A percentile compares a stretch with the other conserved stretches of the same genome.
These are phyloP conservation scores for Dioszegia crocea DNA, from an alignment of 768 basidiomycete species.

Conservation along the genomic window DNA sequence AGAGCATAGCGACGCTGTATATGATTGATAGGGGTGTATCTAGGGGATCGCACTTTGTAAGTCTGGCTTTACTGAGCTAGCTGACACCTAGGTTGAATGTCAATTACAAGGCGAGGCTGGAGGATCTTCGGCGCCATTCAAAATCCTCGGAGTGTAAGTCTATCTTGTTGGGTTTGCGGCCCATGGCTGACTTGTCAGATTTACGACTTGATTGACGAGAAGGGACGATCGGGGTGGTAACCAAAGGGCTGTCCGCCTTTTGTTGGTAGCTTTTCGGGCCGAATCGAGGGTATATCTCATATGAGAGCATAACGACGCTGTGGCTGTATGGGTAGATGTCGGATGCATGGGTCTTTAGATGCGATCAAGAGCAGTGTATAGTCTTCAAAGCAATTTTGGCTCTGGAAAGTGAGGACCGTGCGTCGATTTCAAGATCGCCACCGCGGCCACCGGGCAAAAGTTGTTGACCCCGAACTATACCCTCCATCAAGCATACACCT, in stretches of 20 bases:
- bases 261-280: too few relatives aligned
- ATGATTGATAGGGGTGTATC: conserved; percentile 82
- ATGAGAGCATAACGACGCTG: too few relatives aligned
- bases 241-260: not conserved
- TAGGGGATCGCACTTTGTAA: conserved; percentile 78
- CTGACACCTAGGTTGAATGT: conserved; percentile 62
- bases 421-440: too few relatives aligned
- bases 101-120: conserved; percentile 83
- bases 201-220: conserved; percentile 21
- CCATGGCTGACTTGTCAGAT: conserved; percentile 10
- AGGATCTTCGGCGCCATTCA: conserved; percentile 71
- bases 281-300: too few relatives aligned
- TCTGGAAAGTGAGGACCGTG: too few relatives aligned
- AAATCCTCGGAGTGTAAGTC: conserved; percentile 83
- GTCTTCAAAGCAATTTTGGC: too few relatives aligned
- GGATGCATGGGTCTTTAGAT: too few relatives aligned
- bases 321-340: too few relatives aligned
- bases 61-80: not conserved
- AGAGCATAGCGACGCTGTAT: conserved; percentile 65
- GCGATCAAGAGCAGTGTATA: too few relatives aligned
- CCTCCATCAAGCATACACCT: not conserved
- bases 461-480: not conserved
- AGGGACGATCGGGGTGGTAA: not conserved
- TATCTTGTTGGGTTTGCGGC: not conserved
- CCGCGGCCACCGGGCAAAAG: too few relatives aligned